A percentile compares a stretch with the other conserved stretches of the same genome.
Conservation (phyloP, 306 rosid species). For the Quillaja saponaria region DNA sequence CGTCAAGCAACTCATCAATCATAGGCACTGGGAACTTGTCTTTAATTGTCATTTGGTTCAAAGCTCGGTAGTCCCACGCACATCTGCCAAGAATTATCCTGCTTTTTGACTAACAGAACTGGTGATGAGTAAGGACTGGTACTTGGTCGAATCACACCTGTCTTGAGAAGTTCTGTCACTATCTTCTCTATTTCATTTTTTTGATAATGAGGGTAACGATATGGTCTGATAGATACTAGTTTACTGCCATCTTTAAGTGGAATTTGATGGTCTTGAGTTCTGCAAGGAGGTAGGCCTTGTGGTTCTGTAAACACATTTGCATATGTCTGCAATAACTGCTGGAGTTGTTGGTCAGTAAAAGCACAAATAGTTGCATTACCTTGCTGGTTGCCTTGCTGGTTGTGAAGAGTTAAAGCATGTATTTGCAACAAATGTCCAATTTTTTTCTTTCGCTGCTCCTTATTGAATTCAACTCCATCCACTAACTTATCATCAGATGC, state of each 20-base stretch:
- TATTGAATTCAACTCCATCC: neutral
- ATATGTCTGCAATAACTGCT: neutral
- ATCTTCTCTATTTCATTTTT: neutral
- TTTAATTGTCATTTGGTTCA: neutral
- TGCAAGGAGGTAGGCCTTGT: neutral
- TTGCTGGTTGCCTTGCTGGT: no score
- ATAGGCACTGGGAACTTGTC: neutral
- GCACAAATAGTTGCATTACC: no score
- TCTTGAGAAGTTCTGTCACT: neutral
- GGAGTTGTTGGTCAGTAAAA: neutral
- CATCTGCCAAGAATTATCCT: neutral
- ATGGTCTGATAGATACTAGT: neutral
- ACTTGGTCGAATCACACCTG: neutral
- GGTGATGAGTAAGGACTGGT: neutral
- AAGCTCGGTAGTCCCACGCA: slow-evolving; percentile 1
- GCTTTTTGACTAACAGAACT: neutral
- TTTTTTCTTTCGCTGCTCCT: neutral
- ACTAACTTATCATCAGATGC: neutral
- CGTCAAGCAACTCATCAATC: neutral
- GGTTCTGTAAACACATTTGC: neutral
- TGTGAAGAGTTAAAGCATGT: neutral
- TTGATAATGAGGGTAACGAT: neutral
- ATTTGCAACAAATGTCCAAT: neutral
- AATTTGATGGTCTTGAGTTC: neutral
- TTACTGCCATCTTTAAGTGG: neutral